These are phyloP conservation scores for Penicillium psychrofluorescens DNA, from an alignment of 495 filamentous ascomycete species.

Conservation along the genomic window DNA sequence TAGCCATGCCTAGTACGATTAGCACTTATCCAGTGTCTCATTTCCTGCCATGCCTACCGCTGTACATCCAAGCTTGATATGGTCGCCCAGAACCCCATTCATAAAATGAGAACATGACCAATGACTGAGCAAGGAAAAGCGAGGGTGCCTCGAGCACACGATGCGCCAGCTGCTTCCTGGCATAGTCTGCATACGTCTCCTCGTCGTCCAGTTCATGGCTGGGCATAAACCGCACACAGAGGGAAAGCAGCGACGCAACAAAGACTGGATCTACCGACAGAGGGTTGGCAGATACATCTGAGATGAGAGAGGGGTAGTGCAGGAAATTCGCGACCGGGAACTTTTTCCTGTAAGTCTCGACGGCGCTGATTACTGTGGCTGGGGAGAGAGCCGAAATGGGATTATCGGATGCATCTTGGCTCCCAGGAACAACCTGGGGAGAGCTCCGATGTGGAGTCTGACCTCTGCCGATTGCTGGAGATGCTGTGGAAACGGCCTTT, in stretches of 20 bases:
- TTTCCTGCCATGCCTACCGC: conserved; percentile 16
- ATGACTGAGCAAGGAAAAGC: conserved; percentile 33
- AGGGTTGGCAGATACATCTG: conserved; percentile 28
- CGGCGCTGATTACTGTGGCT: conserved; percentile 28
- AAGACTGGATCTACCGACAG: conserved; percentile 34
- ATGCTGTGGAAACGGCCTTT: conserved; percentile 3
- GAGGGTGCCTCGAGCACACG: conserved; percentile 35
- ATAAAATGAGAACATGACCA: conserved; percentile 37
- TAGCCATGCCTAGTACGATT: conserved; percentile 32
- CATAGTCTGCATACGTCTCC: conserved; percentile 31
- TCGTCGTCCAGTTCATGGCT: conserved; percentile 20
- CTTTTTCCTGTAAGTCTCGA: conserved; percentile 35
- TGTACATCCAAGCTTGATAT: conserved; percentile 43
- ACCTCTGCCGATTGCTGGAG: not conserved
- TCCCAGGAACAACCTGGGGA: conserved; percentile 1
- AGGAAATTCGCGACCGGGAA: conserved; percentile 39
- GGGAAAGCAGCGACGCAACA: conserved; percentile 30
- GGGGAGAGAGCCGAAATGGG: conserved; percentile 21
- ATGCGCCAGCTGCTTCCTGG: conserved; percentile 26
- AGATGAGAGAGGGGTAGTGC: conserved; percentile 37
- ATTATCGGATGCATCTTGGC: conserved; percentile 2
- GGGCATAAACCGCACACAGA: conserved; percentile 33
- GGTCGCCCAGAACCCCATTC: conserved; percentile 39
- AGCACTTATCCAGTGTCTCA: not conserved
- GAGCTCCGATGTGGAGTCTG: not conserved